phyloP scores from a whole-genome alignment of 1,284 basidiomycete genomes.

The Cryptococcus sp. region DNA sequence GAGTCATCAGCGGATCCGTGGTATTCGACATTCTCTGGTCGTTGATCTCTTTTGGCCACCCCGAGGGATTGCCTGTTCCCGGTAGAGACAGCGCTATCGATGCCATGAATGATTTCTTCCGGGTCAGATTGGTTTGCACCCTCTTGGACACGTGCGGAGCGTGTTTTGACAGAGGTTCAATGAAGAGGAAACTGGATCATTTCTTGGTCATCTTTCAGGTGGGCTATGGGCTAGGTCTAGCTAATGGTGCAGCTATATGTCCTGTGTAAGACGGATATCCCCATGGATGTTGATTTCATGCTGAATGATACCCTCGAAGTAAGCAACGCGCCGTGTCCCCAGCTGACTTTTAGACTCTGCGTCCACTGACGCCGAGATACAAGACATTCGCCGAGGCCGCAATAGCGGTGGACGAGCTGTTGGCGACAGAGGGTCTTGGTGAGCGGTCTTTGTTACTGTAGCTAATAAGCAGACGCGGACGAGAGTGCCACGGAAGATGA shows the following conservation, averaged over 20 bases:
- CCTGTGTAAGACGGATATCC: constrained; percentile 75
- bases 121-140: constrained; percentile 83
- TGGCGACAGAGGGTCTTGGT: constrained; percentile 60
- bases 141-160: constrained; percentile 94
- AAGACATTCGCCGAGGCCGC: constrained; percentile 81
- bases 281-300: constrained; percentile 99
- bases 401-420: constrained; percentile 79
- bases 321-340: constrained; percentile 11
- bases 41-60: constrained; percentile 91
- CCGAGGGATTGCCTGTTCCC: constrained; percentile 84
- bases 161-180: constrained; percentile 89
- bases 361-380: constrained; percentile 65
- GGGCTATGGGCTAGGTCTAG: constrained; percentile 5
- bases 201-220: constrained; percentile 93
- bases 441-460: constrained; percentile 22
- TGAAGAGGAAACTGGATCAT: constrained; percentile 85
- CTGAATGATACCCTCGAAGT: constrained; percentile 88
- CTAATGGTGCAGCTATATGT: constrained; percentile 65
- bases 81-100: constrained; percentile 72
- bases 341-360: constrained; percentile 57
- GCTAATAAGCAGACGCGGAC: constrained; percentile 6
- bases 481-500: constrained; percentile 20
- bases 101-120: constrained; percentile 93
- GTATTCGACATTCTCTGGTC: constrained; percentile 95
- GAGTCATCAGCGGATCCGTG: constrained; percentile 81